Percentiles rank a stretch among this genome's conserved stretches.
Conservation (phyloP, 2,329 filamentous ascomycete genomes). For the Cordyceps cateniannulata region DNA sequence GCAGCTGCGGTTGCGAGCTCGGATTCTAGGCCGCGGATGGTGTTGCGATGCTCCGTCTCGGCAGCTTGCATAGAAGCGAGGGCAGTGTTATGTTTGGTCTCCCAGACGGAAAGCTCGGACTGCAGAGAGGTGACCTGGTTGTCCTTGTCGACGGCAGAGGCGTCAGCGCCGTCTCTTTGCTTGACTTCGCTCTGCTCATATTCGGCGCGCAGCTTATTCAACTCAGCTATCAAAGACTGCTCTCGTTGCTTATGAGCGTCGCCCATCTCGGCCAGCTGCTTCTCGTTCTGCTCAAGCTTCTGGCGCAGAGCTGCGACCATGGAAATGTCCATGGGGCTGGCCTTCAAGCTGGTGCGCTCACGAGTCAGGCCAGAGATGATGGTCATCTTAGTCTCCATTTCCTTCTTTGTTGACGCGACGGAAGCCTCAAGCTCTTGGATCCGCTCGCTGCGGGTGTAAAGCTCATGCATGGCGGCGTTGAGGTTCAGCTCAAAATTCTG, state of each 20-base stretch:
- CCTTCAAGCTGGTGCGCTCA: constrained; percentile 84
- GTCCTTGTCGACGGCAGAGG: constrained; percentile 20
- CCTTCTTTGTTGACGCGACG: constrained; percentile 75
- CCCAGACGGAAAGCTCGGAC: constrained; percentile 66
- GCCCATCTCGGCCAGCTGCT: constrained; percentile 67
- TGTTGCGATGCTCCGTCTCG: constrained; percentile 65
- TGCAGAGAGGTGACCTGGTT: constrained; percentile 58
- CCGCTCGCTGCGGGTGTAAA: constrained; percentile 79
- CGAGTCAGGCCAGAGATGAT: constrained; percentile 92
- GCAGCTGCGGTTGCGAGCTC: constrained; percentile 49
- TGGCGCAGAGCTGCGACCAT: constrained; percentile 82
- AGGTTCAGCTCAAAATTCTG: constrained; percentile 91
- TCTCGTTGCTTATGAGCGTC: constrained; percentile 69
- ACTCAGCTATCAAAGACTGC: constrained; percentile 63
- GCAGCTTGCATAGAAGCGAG: constrained; percentile 65
- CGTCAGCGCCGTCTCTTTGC: constrained; percentile 22
- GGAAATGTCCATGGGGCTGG: constrained; percentile 80
- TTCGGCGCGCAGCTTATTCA: constrained; percentile 59
- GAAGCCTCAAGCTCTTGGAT: constrained; percentile 87
- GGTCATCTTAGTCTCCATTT: constrained; percentile 94
- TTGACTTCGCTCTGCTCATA: constrained; percentile 30
- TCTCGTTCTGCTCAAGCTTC: constrained; percentile 81
- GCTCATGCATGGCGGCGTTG: constrained; percentile 85
- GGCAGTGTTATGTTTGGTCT: constrained; percentile 65
- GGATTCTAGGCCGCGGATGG: constrained; percentile 65